These are phyloP conservation scores for Agrostemma githago DNA, from an alignment of 148 eudicot genomes.

Conservation along the genomic window DNA sequence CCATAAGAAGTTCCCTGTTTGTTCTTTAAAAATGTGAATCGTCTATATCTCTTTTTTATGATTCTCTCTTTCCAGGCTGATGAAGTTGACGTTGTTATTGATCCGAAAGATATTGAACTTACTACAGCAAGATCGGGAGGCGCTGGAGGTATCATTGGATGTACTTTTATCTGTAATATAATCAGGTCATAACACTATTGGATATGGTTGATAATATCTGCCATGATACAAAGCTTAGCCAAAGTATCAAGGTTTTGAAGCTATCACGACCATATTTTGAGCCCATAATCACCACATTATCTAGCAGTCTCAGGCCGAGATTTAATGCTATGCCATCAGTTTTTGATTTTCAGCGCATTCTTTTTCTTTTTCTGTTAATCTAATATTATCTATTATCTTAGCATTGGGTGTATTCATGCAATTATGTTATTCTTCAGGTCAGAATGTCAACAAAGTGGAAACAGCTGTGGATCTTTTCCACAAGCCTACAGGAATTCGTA, in stretches of 20 bases:
- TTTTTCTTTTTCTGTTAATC: neutral
- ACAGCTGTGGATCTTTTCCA: slow-evolving; percentile 94
- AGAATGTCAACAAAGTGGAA: slow-evolving; percentile 99
- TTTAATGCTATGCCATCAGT: neutral
- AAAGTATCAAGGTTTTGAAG: neutral
- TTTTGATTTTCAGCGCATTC: neutral
- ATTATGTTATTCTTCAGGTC: slow-evolving; percentile 54
- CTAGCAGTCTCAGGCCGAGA: neutral
- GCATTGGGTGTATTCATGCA: slow-evolving; percentile 20
- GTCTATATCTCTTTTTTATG: neutral
- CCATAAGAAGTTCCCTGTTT: neutral
- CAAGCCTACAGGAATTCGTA: slow-evolving; percentile 98
- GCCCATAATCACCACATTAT: neutral
- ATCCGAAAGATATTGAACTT: slow-evolving; percentile 96
- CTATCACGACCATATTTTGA: neutral
- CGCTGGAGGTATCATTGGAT: slow-evolving; percentile 78
- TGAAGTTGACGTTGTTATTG: slow-evolving; percentile 94
- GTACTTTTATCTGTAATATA: neutral
- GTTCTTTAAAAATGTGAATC: neutral
- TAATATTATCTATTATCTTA: slow-evolving; percentile 2
- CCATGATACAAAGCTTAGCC: neutral
- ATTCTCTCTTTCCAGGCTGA: slow-evolving; percentile 55
- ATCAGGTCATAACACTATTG: neutral
- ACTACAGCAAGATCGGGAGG: slow-evolving; percentile 98
- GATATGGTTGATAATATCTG: neutral